These are phyloP conservation scores for Hevea brasiliensis DNA, from an alignment of 345 rosid genomes.

Conservation along the genomic window DNA sequence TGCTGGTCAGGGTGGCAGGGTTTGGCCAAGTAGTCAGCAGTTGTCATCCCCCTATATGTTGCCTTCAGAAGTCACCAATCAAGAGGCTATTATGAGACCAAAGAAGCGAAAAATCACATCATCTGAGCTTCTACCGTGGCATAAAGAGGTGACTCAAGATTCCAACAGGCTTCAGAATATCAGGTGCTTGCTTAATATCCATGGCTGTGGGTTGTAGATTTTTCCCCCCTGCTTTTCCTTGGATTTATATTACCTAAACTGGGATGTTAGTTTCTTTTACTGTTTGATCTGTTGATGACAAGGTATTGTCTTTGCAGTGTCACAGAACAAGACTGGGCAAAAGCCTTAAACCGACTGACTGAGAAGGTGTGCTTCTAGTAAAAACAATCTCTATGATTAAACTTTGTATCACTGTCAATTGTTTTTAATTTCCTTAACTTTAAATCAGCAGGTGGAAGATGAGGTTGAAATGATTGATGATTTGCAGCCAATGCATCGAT, in stretches of 20 bases:
- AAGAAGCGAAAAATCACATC: slow-evolving; percentile 68
- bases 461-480: slow-evolving; percentile 53
- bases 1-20: slow-evolving; percentile 33
- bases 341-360: slow-evolving; percentile 52
- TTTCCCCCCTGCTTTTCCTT: not conserved
- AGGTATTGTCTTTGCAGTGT: slow-evolving; percentile 44
- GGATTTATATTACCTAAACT: not conserved
- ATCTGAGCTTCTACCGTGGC: slow-evolving; percentile 60
- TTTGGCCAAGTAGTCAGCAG: slow-evolving; percentile 34
- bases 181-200: slow-evolving; percentile 42
- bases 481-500: slow-evolving; percentile 38
- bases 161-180: slow-evolving; percentile 49
- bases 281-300: not conserved
- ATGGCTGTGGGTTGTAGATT: not conserved
- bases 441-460: slow-evolving; percentile 56
- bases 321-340: slow-evolving; percentile 70
- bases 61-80: slow-evolving; percentile 31
- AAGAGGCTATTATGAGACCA: slow-evolving; percentile 32
- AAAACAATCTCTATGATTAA: not conserved
- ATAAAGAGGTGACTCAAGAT: slow-evolving; percentile 55
- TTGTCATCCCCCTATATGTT: slow-evolving; percentile 38
- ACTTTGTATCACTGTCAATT: not conserved
- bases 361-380: slow-evolving; percentile 59
- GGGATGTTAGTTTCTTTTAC: not conserved
- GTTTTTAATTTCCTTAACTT: slow-evolving; percentile 23